phyloP scores from a whole-genome alignment of 768 basidiomycete genomes.

The Leucogyrophana mollusca region DNA sequence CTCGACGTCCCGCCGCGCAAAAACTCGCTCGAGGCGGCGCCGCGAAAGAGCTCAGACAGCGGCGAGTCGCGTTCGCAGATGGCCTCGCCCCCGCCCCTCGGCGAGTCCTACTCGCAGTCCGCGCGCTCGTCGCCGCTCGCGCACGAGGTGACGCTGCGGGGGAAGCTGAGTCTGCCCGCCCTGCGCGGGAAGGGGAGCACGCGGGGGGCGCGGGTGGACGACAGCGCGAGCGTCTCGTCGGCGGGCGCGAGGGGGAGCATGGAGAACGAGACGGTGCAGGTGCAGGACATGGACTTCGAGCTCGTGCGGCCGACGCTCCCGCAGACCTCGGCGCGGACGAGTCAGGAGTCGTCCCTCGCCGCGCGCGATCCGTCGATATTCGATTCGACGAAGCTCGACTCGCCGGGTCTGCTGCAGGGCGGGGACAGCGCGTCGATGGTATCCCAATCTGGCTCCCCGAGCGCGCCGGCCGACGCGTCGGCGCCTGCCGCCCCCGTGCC shows the following conservation, averaged over 20 bases:
- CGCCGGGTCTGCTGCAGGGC: constrained; percentile 27
- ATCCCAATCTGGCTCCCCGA: too few species aligned
- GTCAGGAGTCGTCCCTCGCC: constrained; percentile 53
- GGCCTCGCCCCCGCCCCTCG: constrained; percentile 39
- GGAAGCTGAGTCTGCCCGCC: constrained; percentile 69
- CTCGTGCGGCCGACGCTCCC: constrained; percentile 63
- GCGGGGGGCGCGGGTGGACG: constrained; percentile 28
- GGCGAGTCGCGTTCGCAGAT: constrained; percentile 33
- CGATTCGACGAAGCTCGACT: constrained; percentile 8
- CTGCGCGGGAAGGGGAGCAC: constrained; percentile 44
- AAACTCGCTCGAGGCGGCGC: constrained; percentile 17
- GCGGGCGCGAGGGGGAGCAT: constrained; percentile 16
- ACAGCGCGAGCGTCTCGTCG: constrained; percentile 22
- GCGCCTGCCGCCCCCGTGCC: neutral
- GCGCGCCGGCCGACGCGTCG: constrained; percentile 14
- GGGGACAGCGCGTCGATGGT: constrained; percentile 38
- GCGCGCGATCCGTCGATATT: constrained; percentile 17
- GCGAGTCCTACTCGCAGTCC: constrained; percentile 35
- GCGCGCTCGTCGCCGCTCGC: constrained; percentile 22
- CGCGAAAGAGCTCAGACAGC: constrained; percentile 24
- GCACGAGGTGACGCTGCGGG: constrained; percentile 40
- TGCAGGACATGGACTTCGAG: constrained; percentile 82
- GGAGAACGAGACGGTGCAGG: constrained; percentile 62
- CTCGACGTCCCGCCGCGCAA: constrained; percentile 15
- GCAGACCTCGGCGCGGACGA: constrained; percentile 39